Evolutionary conservation across 495 filamentous ascomycete genomes (phyloP).

Genomic region (Neurospora sublineolata): DNA sequence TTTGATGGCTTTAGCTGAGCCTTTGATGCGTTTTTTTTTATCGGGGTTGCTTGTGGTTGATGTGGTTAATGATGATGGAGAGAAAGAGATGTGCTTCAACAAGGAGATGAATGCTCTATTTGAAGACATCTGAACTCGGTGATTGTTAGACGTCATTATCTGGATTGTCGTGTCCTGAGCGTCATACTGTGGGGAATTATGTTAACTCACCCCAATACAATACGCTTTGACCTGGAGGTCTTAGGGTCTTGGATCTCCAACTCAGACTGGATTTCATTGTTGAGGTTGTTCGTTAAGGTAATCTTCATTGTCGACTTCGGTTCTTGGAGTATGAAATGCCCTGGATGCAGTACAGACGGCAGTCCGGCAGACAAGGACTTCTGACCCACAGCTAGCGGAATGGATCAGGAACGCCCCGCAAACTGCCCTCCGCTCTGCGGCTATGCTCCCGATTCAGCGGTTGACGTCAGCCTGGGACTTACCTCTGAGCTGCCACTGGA

Average conservation of each 20-base stretch:
- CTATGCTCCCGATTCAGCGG: neutral
- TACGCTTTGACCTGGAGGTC: neutral
- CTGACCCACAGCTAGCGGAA: neutral
- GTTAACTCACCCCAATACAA: neutral
- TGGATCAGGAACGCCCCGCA: neutral
- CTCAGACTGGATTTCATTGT: neutral
- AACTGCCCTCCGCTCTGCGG: neutral
- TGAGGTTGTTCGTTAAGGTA: too few species aligned
- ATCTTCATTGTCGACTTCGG: neutral
- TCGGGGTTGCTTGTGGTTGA: neutral
- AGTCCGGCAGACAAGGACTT: neutral
- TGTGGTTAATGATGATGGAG: neutral
- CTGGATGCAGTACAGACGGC: neutral
- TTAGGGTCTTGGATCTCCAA: neutral
- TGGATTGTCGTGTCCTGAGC: neutral
- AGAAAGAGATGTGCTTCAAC: neutral
- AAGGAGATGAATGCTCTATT: neutral
- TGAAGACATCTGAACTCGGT: neutral
- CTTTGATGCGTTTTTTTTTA: neutral
- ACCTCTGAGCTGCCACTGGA: too few species aligned
- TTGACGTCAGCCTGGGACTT: neutral
- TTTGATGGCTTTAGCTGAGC: neutral
- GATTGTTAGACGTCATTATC: neutral
- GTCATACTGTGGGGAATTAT: neutral
- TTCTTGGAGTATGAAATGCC: neutral